Evolutionary conservation across 2,329 filamentous ascomycete species (phyloP).

Genomic region (Lecanosticta acicola): DNA sequence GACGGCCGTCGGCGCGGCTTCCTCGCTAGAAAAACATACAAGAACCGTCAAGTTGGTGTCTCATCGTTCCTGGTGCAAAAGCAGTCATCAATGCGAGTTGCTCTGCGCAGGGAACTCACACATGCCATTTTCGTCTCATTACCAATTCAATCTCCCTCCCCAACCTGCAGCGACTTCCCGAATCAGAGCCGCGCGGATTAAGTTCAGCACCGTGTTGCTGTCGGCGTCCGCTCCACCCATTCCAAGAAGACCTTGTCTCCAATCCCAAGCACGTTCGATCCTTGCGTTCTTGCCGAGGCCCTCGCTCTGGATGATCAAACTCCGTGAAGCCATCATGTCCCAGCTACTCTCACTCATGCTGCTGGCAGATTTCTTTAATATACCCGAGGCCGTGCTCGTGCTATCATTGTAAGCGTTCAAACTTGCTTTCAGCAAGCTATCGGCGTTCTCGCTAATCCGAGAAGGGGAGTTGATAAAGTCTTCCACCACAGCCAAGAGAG

Average conservation of each 20-base stretch:
- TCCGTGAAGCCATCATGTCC: constrained; percentile 25
- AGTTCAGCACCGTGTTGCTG: constrained; percentile 11
- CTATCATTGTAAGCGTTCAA: constrained; percentile 22
- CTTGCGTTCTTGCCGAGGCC: constrained; percentile 8
- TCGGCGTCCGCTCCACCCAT: constrained; percentile 14
- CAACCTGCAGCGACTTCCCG: constrained; percentile 20
- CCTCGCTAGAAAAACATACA: too few species aligned
- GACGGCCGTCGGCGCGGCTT: too few species aligned
- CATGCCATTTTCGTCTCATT: background rate
- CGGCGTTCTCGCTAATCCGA: constrained; percentile 27
- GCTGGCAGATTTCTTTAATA: constrained; percentile 15
- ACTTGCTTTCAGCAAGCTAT: constrained; percentile 24
- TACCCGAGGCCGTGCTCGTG: constrained; percentile 9
- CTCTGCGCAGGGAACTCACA: too few species aligned
- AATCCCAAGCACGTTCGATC: constrained; percentile 20
- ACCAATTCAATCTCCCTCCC: constrained; percentile 19
- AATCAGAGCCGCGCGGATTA: constrained; percentile 18
- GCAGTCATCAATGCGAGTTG: background rate
- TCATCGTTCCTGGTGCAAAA: background rate
- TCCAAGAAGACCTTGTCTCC: constrained; percentile 18
- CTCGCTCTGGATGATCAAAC: constrained; percentile 12
- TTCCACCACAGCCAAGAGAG: constrained; percentile 26
- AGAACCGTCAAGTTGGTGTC: too few species aligned
- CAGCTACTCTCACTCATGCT: constrained; percentile 25
- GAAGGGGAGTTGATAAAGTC: constrained; percentile 25